phyloP scores from a whole-genome alignment of 192 early-diverging fungal species.

The Backusella westeae region DNA sequence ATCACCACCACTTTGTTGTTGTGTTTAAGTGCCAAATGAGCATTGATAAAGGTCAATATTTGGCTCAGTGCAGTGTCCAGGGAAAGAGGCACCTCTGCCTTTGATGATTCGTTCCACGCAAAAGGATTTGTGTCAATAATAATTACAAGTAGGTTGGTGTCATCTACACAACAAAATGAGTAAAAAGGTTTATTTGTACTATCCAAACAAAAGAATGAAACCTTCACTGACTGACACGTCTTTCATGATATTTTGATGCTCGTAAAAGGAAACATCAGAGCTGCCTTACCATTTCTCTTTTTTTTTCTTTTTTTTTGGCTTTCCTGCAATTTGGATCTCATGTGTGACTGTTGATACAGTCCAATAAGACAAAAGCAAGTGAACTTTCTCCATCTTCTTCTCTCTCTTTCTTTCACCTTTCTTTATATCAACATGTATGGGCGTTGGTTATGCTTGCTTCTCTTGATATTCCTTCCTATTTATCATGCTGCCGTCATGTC shows the following conservation, averaged over 20 bases:
- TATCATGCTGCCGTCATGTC: constrained; percentile 78
- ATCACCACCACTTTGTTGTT: constrained; percentile 89
- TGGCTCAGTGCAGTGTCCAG: constrained; percentile 74
- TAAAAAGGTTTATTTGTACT: background rate
- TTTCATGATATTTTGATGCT: constrained; percentile 15
- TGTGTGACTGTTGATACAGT: background rate
- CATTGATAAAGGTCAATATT: constrained; percentile 86
- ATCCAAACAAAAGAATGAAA: background rate
- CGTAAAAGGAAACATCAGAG: background rate
- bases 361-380: background rate
- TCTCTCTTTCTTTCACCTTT: background rate
- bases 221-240: constrained; percentile 36
- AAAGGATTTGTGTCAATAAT: constrained; percentile 82
- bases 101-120: constrained; percentile 62
- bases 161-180: constrained; percentile 38
- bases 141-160: constrained; percentile 77
- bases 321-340: background rate
- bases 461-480: background rate
- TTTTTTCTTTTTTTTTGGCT: background rate
- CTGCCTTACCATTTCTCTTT: too few relatives aligned
- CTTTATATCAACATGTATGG: background rate
- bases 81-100: constrained; percentile 41
- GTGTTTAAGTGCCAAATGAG: constrained; percentile 84
- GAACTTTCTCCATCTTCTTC: background rate
- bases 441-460: background rate